Base-by-base conservation (phyloP, 2,329 filamentous ascomycete species). In the Aphanocladium album region DNA sequence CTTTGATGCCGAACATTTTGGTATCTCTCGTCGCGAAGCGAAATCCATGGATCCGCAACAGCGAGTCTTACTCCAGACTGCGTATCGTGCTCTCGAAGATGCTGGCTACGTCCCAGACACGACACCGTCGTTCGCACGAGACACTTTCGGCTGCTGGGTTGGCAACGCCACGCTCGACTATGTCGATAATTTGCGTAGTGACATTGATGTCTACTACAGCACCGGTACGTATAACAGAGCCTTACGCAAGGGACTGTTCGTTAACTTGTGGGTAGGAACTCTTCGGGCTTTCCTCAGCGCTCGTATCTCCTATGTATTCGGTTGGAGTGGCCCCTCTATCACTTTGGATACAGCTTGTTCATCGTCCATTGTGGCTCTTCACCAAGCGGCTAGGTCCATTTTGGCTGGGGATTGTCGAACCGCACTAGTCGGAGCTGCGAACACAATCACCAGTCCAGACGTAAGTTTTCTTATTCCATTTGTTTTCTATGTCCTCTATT, bases 371-470 rank as follows among this genome's bases (percentile, higher is more conserved):
- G 73, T 76, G 3, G 72, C 74, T 0, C 66, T 77, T 5, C 67
- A 76, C 55, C 59, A 62, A 3, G 75, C 73, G 0, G 74, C 68
- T 60, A 63, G 63, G 8, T 64, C 66, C 1, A 63, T 73, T 0
- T 65, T 65, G 9, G 25, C 64, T 0, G 70, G 70, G 3, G 74
- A 77, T 16, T 71, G 69, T 41, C 52, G 65, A 0, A 66, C 68
- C 59, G 74, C 72, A 0, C 57, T 77, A 5, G 74, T 73, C 1
- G 76, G 75, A 5, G 77, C 75, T n/a, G 70, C 72, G 16, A 76
- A 74, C 45, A 62, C 75, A n/a, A 72, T 77, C 41, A 71, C 68
- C 6, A 45, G 53, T 19, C 23, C 37, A 19, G 19, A 45, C n/a
- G 39, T 27, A 47, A 23, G 45, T 27, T 25, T 23, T 14, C 45